Evolutionary conservation across 768 basidiomycete species (phyloP), one percentile per base, ranked within the genome.

Genomic region (Boletellus ananas): DNA sequence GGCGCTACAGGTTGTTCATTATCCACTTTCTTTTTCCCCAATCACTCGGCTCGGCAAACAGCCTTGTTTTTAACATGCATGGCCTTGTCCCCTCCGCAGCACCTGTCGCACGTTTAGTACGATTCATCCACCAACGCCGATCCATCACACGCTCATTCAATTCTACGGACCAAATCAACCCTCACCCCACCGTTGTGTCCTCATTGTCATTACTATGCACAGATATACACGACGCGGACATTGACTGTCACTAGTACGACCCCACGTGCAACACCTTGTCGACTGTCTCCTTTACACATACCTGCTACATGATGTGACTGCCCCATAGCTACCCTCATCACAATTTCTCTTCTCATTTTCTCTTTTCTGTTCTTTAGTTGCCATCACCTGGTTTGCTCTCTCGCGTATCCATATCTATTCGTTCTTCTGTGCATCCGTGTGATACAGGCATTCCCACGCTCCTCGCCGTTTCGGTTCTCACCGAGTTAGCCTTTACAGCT

Each of bases 381-480:
- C 10, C 25, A 27, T 36, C 35, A 29, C 44, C 33, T 45, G 44
- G 52, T 47, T 47, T 50, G 60, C 51, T 16, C 36, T 63, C 48
- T 31, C 38, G 23, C 39, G 38, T 45, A 49, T 29, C 29, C 8
- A 29, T 29, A 29, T 29, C 29, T 29, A 29, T 29, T 29, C 23
- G 23, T 40, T 40, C 17, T 18, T 13, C 23, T 6, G 20, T 6
- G 37, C 45, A 25, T 25, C 23, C 23, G 52, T 39, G 59, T 52
- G 59, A 61, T 52, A 42, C 31, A 3, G n/a, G 34, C 6, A 14
- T 60, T 67, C 60, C 29, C 65, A 67, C 63, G 56, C 25, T 34
- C 45, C 46, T 23, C 45, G 39, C 43, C 14, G 9, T 23, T 21
- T 36, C 17, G n/a, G 34, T 51, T 34, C 21, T 23, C 45, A 39